A percentile compares a stretch with the other conserved stretches of the same genome.
phyloP scores from a whole-genome alignment of 2,329 filamentous ascomycete species.

The Epichloe festucae region DNA sequence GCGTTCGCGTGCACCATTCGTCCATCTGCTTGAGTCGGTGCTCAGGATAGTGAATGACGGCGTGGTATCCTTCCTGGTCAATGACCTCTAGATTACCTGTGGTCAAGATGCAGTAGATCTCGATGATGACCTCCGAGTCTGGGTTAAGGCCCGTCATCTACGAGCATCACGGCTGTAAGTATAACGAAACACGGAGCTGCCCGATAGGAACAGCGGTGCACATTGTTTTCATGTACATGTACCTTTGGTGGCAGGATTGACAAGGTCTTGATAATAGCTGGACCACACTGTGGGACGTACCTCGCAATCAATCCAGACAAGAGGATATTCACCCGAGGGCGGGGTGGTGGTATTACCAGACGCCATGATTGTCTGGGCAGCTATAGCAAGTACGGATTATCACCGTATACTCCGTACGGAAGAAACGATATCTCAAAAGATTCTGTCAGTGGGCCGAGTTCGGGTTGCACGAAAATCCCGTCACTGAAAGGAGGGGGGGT shows the following conservation, averaged over 20 bases:
- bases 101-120: slow-evolving; percentile 87
- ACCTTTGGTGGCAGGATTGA: neutral
- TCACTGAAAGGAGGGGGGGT: no score
- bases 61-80: slow-evolving; percentile 67
- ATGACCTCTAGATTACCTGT: slow-evolving; percentile 64
- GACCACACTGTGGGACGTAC: slow-evolving; percentile 15
- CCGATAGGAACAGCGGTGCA: no score
- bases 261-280: neutral
- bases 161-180: neutral
- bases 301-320: slow-evolving; percentile 76
- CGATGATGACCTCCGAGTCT: slow-evolving; percentile 71
- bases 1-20: slow-evolving; percentile 76
- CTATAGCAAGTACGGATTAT: neutral
- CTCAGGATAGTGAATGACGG: slow-evolving; percentile 60
- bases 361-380: neutral
- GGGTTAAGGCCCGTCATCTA: slow-evolving; percentile 76
- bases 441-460: no score
- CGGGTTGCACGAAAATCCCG: neutral
- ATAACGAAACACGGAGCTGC: neutral
- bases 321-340: slow-evolving; percentile 33
- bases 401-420: neutral
- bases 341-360: neutral
- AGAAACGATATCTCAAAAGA: neutral
- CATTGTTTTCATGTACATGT: no score
- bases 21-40: slow-evolving; percentile 66